Conservation (phyloP, 2,329 filamentous ascomycete species). For the Rutstroemia sp. region DNA sequence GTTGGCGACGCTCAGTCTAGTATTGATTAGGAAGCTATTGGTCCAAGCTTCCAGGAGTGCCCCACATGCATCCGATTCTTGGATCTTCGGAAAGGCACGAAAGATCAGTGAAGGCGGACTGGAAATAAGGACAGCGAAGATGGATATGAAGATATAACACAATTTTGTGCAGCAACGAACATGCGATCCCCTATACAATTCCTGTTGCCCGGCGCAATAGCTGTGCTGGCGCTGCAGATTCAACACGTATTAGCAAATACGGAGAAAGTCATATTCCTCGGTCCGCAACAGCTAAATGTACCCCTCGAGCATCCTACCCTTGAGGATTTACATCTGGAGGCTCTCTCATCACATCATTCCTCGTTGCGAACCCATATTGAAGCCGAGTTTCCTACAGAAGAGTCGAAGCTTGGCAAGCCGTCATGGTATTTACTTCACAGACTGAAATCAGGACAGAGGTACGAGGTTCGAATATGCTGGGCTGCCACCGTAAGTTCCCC, state of each 20-base stretch:
- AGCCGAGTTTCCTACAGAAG: constrained; percentile 57
- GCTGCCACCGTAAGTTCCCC: constrained; percentile 69
- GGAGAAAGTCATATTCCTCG: constrained; percentile 86
- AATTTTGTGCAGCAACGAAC: too few species aligned
- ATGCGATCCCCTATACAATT: neutral
- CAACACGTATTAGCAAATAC: constrained; percentile 57
- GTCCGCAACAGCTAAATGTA: constrained; percentile 50
- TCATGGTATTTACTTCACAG: constrained; percentile 75
- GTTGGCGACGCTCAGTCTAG: neutral
- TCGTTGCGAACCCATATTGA: constrained; percentile 56
- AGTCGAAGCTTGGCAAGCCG: constrained; percentile 47
- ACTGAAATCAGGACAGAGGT: constrained; percentile 65
- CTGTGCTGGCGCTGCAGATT: constrained; percentile 16
- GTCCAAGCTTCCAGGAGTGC: neutral
- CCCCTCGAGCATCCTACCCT: constrained; percentile 49
- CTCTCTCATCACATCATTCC: constrained; percentile 51
- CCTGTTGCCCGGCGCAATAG: neutral
- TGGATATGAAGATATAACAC: too few species aligned
- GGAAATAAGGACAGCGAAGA: neutral
- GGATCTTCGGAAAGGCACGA: neutral
- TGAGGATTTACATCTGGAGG: constrained; percentile 53
- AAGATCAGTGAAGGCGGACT: neutral
- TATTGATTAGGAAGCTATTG: constrained; percentile 2
- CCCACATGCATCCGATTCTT: neutral
- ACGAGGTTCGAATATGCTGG: constrained; percentile 93